Percentiles rank a stretch among this genome's conserved stretches.
These are phyloP conservation scores for Saprolegnia diclina DNA, from an alignment of 352 stramenopile species.

Conservation along the genomic window DNA sequence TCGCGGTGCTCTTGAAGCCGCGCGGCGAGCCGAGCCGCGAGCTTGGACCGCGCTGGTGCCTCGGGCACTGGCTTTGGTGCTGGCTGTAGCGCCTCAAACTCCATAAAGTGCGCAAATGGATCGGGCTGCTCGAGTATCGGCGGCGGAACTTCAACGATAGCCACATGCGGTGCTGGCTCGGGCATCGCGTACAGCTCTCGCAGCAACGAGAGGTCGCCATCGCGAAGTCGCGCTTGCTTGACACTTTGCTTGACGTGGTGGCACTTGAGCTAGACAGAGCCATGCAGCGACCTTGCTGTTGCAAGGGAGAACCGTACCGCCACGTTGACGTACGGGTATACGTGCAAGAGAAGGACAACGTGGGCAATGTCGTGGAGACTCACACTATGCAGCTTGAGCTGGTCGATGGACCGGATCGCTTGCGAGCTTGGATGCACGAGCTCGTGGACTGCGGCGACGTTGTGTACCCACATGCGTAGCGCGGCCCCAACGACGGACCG, in stretches of 20 bases:
- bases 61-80: neutral
- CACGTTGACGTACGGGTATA: conserved; percentile 24
- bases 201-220: conserved; percentile 15
- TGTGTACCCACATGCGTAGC: conserved; percentile 21
- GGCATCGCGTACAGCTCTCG: conserved; percentile 16
- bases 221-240: conserved; percentile 7
- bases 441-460: conserved; percentile 24
- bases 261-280: conserved; percentile 8
- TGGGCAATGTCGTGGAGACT: conserved; percentile 17
- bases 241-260: neutral
- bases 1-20: conserved; percentile 8
- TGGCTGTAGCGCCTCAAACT: conserved; percentile 9
- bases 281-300: neutral
- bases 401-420: conserved; percentile 16
- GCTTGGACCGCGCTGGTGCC: conserved; percentile 21
- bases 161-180: neutral
- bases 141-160: neutral
- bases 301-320: neutral
- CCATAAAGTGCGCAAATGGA: neutral
- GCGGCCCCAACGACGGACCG: conserved; percentile 10
- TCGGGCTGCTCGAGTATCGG: neutral
- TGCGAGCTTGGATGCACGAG: conserved; percentile 18
- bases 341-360: conserved; percentile 17
- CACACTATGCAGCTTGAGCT: conserved; percentile 10
- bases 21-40: conserved; percentile 18